Evolutionary conservation across 441 rosid species (phyloP).

Genomic region (Bocquillonia castaneifolia): DNA sequence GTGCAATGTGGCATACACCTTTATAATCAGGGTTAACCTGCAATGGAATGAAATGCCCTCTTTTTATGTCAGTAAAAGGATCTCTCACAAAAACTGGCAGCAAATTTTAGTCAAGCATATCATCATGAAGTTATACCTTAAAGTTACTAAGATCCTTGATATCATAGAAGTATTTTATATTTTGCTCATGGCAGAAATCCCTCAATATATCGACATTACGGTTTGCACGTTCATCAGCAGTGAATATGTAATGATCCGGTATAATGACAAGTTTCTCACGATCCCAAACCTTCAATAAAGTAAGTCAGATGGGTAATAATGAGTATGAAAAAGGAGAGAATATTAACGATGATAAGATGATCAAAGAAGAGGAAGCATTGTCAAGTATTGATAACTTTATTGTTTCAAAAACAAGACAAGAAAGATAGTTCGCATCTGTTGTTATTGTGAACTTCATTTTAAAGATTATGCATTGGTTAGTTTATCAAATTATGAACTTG

Average conservation of each 20-base stretch:
- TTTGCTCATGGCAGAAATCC: slow-evolving; percentile 79
- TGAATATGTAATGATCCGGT: slow-evolving; percentile 96
- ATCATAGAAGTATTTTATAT: slow-evolving; percentile 91
- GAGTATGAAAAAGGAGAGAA: neutral
- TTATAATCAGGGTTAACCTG: slow-evolving; percentile 95
- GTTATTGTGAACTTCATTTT: neutral
- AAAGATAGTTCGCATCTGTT: too few species aligned
- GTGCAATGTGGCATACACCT: slow-evolving; percentile 96
- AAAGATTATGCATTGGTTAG: neutral
- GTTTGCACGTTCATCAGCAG: slow-evolving; percentile 91
- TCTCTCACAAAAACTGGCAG: neutral
- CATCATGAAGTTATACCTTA: slow-evolving; percentile 41
- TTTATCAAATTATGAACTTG: neutral
- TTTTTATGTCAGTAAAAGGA: slow-evolving; percentile 1
- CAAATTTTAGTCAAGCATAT: neutral
- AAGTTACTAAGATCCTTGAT: slow-evolving; percentile 81
- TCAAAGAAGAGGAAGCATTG: neutral
- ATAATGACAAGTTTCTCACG: slow-evolving; percentile 86
- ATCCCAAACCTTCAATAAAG: slow-evolving; percentile 78
- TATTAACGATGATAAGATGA: neutral
- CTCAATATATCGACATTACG: slow-evolving; percentile 94
- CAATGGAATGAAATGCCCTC: slow-evolving; percentile 20
- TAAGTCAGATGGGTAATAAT: neutral
- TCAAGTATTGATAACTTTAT: neutral
- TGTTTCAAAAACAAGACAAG: neutral